Base-by-base conservation (phyloP, 202 grass and related monocot genomes). In the Brachypodium distachyon region DNA sequence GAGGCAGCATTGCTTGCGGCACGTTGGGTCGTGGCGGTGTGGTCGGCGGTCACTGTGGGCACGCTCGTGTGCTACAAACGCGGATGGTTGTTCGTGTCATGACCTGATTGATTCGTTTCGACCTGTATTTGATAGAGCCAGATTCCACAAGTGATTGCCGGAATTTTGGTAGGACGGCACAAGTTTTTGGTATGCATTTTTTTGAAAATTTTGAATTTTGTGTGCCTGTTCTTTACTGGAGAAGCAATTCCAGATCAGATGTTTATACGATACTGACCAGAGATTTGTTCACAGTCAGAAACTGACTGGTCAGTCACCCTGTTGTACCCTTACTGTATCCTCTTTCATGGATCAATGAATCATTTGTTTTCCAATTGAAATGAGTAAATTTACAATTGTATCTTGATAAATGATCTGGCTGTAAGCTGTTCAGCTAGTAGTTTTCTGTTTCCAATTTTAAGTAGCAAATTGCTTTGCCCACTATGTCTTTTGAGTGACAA, bases 11-110 rank as follows among this genome's bases (percentile, higher is more conserved):
- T 98, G 87, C 89, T 98, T 28, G 81, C 88, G 0, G 87, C 91
- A 3, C 75, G 89, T 76, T 98, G 91, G 95, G 48, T 95, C 1
- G 42, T 88, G 65, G 85, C 85, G 9, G 64, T 82, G 44, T 94
- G 89, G 89, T 88, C 91, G 2, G 29, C 78, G 21, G 62, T 87
- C 44, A 92, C 85, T 1, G 71, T 97, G 77, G 67, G 61, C 19
- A 83, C 59, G 7, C 96, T 98, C 1, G 43, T 91, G 36, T 72
- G 81, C 80, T 95, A 98, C 76, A 88, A 93, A 54, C 87, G 76
- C 49, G 89, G 96, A 62, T 90, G 88, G 82, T 76, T 90, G 55
- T 80, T 92, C 14, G 87, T 98, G 68, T 95, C 77, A 14, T 98
- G 82, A 95, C 90, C 46, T 43, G 62, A 64, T 70, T 63, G 70